Percentiles rank a stretch among this genome's conserved stretches.
Evolutionary conservation across 345 rosid species (phyloP).

Genomic region (Carallia brachiata): DNA sequence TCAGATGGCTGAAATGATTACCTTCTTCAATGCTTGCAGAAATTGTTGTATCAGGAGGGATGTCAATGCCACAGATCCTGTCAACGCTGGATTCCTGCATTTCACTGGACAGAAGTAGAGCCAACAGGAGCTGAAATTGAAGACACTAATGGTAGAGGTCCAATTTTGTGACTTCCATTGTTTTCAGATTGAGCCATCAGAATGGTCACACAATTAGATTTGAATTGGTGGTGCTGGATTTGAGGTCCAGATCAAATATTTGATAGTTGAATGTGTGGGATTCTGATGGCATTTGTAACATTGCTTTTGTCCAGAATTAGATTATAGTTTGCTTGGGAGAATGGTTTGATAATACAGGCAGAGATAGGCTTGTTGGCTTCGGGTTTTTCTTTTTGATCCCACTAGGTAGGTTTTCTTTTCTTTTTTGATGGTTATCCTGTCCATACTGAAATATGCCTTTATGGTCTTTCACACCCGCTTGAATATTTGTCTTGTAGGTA

Average conservation of each 20-base stretch:
- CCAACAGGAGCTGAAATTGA: conserved; percentile 49
- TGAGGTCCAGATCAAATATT: conserved; percentile 9
- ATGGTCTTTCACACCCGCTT: not conserved
- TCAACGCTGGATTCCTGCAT: conserved; percentile 54
- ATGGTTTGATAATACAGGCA: conserved; percentile 15
- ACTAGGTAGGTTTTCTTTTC: conserved; percentile 7
- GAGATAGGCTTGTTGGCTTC: conserved; percentile 10
- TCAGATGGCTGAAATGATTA: conserved; percentile 2
- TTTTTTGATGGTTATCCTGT: not conserved
- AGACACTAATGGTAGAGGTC: conserved; percentile 33
- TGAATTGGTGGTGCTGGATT: conserved; percentile 14
- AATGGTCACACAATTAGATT: conserved; percentile 7
- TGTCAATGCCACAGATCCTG: conserved; percentile 96
- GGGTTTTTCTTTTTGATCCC: conserved; percentile 11
- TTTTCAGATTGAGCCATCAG: conserved; percentile 14
- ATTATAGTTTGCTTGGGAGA: conserved; percentile 26
- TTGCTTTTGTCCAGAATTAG: conserved; percentile 30
- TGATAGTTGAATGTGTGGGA: conserved; percentile 1
- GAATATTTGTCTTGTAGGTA: conserved; percentile 14
- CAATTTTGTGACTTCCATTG: conserved; percentile 8
- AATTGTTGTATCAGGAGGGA: conserved; percentile 94
- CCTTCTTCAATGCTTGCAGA: conserved; percentile 49
- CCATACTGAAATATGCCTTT: not conserved
- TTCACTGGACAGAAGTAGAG: conserved; percentile 62
- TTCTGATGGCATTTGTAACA: conserved; percentile 30